A percentile compares a stretch with the other conserved stretches of the same genome.
These are phyloP conservation scores for Turnera subulata DNA, from an alignment of 345 rosid genomes.

Conservation along the genomic window DNA sequence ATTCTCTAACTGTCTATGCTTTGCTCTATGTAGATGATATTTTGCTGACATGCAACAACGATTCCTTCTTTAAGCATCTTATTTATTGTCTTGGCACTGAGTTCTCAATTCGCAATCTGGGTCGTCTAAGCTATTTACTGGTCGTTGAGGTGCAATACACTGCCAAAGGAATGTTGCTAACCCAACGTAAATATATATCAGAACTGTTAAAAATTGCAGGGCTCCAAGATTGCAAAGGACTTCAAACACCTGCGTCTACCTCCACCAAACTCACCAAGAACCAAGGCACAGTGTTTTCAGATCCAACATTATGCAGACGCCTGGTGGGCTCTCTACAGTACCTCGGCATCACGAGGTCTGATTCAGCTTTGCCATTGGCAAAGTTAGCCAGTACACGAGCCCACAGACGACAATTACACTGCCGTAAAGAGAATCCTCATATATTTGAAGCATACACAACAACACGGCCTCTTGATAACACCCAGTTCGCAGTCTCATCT, in stretches of 20 bases:
- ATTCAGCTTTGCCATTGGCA: too few species aligned
- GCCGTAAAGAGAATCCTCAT: neutral
- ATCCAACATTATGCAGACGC: neutral
- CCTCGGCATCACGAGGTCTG: too few species aligned
- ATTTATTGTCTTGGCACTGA: neutral
- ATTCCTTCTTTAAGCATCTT: neutral
- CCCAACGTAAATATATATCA: neutral
- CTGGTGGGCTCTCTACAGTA: too few species aligned
- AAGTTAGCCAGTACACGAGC: neutral
- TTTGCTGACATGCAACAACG: neutral
- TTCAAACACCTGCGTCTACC: neutral
- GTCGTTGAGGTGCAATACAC: neutral
- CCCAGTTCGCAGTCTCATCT: too few species aligned
- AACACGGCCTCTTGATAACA: too few species aligned
- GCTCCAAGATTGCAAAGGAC: neutral
- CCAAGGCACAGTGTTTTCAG: neutral
- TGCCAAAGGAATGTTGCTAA: neutral
- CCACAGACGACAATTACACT: neutral
- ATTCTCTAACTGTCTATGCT: neutral
- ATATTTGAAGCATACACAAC: neutral
- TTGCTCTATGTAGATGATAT: neutral
- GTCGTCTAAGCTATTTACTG: neutral
- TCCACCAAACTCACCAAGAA: neutral
- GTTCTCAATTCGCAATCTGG: neutral
- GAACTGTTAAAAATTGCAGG: neutral